These are phyloP conservation scores for Epichloe aotearoae DNA, from an alignment of 2,329 filamentous ascomycete genomes.

Conservation along the genomic window DNA sequence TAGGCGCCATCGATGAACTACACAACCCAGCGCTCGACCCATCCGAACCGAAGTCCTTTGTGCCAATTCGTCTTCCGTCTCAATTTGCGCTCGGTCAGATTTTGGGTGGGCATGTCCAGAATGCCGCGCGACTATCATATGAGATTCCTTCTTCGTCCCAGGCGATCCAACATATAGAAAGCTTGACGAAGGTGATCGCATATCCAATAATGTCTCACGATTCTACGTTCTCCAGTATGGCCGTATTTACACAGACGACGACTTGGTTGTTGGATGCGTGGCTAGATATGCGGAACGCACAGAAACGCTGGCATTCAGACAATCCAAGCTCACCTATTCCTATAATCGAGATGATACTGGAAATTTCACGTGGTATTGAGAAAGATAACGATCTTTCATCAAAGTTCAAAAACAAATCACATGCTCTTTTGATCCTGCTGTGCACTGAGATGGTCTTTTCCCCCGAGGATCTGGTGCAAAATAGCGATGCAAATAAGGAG, in stretches of 20 bases:
- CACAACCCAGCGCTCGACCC: constrained; percentile 18
- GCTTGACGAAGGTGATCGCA: constrained; percentile 30
- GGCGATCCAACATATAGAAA: constrained; percentile 31
- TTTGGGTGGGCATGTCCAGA: constrained; percentile 13
- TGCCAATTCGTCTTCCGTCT: constrained; percentile 25
- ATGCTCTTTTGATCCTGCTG: constrained; percentile 26
- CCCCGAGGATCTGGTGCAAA: constrained; percentile 19
- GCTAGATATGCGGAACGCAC: constrained; percentile 27
- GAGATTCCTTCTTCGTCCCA: constrained; percentile 26
- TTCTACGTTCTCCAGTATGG: constrained; percentile 17
- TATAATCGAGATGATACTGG: constrained; percentile 24
- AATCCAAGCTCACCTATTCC: constrained; percentile 19
- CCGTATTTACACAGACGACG: constrained; percentile 25
- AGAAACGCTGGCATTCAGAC: constrained; percentile 23
- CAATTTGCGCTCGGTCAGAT: constrained; percentile 23
- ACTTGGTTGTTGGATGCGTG: constrained; percentile 38
- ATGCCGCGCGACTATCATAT: constrained; percentile 24
- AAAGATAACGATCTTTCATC: constrained; percentile 7
- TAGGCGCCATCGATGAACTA: constrained; percentile 22
- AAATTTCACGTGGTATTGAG: constrained; percentile 16
- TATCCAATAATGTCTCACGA: constrained; percentile 25
- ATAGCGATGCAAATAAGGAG: constrained; percentile 14
- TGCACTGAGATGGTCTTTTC: constrained; percentile 27
- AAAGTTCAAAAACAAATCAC: constrained; percentile 22
- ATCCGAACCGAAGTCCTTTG: constrained; percentile 15